These are phyloP conservation scores for Anethum foeniculum DNA, from an alignment of 140 eudicot genomes.

Conservation along the genomic window DNA sequence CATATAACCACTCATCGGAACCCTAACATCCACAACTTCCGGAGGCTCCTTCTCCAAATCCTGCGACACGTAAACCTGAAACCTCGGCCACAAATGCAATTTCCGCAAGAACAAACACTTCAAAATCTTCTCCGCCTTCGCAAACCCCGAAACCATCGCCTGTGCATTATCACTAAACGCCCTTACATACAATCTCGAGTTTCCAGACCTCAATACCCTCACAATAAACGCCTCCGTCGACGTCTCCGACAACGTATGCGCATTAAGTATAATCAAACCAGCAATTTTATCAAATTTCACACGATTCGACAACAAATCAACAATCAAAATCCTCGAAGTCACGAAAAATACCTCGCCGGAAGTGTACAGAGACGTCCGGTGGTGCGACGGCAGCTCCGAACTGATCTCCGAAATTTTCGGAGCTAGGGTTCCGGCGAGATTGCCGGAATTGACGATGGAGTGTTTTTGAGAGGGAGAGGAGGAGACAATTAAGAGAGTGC, in stretches of 20 bases:
- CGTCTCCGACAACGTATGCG: constrained; percentile 58
- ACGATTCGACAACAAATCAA: constrained; percentile 62
- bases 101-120: constrained; percentile 63
- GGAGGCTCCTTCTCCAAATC: constrained; percentile 90
- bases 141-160: constrained; percentile 79
- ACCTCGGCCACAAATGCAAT: constrained; percentile 86
- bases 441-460: constrained; percentile 34
- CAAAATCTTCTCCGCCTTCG: constrained; percentile 72
- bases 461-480: constrained; percentile 59
- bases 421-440: not conserved
- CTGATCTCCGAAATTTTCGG: constrained; percentile 57
- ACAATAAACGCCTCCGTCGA: constrained; percentile 89
- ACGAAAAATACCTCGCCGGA: constrained; percentile 56
- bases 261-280: constrained; percentile 59
- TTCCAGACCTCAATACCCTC: constrained; percentile 43
- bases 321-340: constrained; percentile 78
- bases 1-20: constrained; percentile 81
- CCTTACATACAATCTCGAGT: constrained; percentile 36
- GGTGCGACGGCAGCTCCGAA: constrained; percentile 59
- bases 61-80: constrained; percentile 88
- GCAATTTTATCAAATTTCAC: constrained; percentile 41
- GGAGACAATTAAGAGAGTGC: constrained; percentile 76
- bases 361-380: constrained; percentile 56
- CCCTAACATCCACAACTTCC: constrained; percentile 86
- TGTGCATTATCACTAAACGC: constrained; percentile 81